A percentile compares a stretch with the other conserved stretches of the same genome.
phyloP scores from a whole-genome alignment of 2,329 filamentous ascomycete genomes.

The Cytospora leucostoma region DNA sequence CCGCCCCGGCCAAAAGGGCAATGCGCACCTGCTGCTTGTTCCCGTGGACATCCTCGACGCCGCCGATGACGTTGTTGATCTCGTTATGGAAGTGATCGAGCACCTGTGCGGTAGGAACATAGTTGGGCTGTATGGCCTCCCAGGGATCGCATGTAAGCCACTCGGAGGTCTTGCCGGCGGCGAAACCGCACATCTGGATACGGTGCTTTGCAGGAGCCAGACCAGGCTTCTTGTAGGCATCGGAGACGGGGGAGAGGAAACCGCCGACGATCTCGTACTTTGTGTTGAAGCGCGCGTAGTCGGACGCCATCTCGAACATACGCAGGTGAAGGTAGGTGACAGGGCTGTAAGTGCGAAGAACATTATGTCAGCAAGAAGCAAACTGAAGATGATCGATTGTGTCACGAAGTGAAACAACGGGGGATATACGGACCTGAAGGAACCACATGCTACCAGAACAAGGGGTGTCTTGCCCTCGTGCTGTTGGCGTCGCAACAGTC shows the following conservation, averaged over 20 bases:
- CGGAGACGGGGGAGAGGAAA: conserved; percentile 74
- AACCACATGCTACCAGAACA: conserved; percentile 41
- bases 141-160: conserved; percentile 88
- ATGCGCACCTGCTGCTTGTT: conserved; percentile 70
- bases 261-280: conserved; percentile 82
- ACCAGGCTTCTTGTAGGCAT: conserved; percentile 75
- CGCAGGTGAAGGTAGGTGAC: conserved; percentile 39
- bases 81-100: conserved; percentile 86
- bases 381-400: neutral
- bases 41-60: conserved; percentile 69
- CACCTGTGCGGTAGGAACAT: conserved; percentile 85
- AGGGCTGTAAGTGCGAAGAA: conserved; percentile 25
- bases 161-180: conserved; percentile 71
- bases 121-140: conserved; percentile 83
- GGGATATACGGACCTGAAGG: conserved; percentile 35
- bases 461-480: conserved; percentile 37
- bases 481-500: conserved; percentile 33
- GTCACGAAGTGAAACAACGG: neutral
- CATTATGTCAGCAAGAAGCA: conserved; percentile 15
- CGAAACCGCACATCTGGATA: conserved; percentile 84
- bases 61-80: conserved; percentile 77
- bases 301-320: conserved; percentile 43
- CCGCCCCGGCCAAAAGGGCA: conserved; percentile 75
- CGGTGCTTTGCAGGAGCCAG: conserved; percentile 72
- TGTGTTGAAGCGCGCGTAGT: conserved; percentile 42